Percentiles rank a stretch among this genome's conserved stretches.
These are phyloP conservation scores for Inosperma sp. DNA, from an alignment of 768 basidiomycete species.

Conservation along the genomic window DNA sequence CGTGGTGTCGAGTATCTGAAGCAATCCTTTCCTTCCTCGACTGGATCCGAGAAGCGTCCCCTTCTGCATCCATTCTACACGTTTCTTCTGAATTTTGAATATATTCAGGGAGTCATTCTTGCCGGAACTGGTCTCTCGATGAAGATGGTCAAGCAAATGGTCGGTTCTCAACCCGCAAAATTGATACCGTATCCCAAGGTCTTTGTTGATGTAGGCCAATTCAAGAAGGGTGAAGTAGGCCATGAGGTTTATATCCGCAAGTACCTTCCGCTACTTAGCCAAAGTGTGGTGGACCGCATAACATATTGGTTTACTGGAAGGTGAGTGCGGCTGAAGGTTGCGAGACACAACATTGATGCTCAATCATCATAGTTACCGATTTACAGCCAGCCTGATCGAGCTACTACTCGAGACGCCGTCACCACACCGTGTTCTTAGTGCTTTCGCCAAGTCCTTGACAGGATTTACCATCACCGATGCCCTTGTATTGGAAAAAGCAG, in stretches of 20 bases:
- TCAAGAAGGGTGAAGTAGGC: not conserved
- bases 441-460: not conserved
- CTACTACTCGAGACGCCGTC: not conserved
- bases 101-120: not conserved
- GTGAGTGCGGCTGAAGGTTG: not conserved
- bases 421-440: not conserved
- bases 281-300: not conserved
- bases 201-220: not conserved
- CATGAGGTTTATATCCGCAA: not conserved
- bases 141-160: not conserved
- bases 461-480: not conserved
- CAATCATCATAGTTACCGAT: not conserved
- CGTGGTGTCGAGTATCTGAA: not conserved
- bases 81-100: not conserved
- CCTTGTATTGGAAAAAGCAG: not conserved
- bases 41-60: not conserved
- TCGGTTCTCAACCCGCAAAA: not conserved
- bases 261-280: not conserved
- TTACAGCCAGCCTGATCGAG: not conserved
- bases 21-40: not conserved
- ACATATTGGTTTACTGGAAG: constrained; percentile 1
- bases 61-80: not conserved
- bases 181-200: not conserved
- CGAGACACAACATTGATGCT: too few relatives aligned
- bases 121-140: too few relatives aligned